phyloP scores from a whole-genome alignment of 176 grass and related monocot species.

The Pontederia crassipes region DNA sequence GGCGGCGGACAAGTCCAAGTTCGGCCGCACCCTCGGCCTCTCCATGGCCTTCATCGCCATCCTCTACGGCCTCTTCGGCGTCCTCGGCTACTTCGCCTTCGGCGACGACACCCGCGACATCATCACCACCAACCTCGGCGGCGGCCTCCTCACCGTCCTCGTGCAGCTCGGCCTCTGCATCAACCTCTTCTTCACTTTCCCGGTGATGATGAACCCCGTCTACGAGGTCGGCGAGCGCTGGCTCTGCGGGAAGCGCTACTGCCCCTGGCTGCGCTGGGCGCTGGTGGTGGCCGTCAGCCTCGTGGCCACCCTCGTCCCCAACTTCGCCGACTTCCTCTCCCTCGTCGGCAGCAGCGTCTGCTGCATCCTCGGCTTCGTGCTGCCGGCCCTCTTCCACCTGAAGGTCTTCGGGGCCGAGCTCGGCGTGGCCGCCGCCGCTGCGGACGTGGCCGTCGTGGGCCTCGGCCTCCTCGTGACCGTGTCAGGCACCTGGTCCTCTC shows the following conservation, averaged over 20 bases:
- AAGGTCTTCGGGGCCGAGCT: conserved; percentile 57
- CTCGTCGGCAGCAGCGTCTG: conserved; percentile 90
- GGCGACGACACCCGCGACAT: conserved; percentile 4
- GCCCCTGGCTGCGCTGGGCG: conserved; percentile 64
- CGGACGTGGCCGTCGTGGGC: conserved; percentile 42
- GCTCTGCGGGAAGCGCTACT: conserved; percentile 54
- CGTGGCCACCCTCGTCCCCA: conserved; percentile 67
- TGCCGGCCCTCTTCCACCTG: conserved; percentile 73
- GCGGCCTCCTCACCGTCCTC: conserved; percentile 43
- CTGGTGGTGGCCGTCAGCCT: conserved; percentile 52
- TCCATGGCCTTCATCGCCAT: conserved; percentile 58
- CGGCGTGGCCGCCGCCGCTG: conserved; percentile 21
- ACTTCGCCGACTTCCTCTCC: conserved; percentile 79
- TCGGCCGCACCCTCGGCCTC: conserved; percentile 47
- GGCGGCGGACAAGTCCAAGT: conserved; percentile 61
- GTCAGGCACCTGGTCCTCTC: conserved; percentile 81
- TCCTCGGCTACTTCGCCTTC: conserved; percentile 2
- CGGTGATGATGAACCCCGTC: conserved; percentile 88
- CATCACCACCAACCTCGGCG: conserved; percentile 2
- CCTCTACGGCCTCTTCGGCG: conserved; percentile 3
- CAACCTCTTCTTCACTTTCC: conserved; percentile 94
- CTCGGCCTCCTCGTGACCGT: conserved; percentile 38
- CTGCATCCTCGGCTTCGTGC: conserved; percentile 63
- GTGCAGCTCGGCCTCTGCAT: conserved; percentile 84
- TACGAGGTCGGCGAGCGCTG: conserved; percentile 89